Evolutionary conservation across 371 early-diverging fungal genomes (phyloP).

Genomic region (Mucor velutinosus): DNA sequence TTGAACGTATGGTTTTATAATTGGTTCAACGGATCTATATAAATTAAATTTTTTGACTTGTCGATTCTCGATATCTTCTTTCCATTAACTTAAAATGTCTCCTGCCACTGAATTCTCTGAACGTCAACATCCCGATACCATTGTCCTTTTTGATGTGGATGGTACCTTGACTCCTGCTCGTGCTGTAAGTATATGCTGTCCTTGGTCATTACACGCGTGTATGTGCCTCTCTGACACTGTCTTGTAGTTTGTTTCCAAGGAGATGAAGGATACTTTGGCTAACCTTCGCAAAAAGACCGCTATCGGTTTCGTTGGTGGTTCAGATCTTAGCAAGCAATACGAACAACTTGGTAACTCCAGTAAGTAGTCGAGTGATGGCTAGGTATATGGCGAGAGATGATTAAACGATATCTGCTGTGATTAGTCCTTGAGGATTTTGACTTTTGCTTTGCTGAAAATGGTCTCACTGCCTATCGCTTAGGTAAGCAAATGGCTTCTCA

Average conservation of each 20-base stretch:
- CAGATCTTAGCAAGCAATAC: constrained; percentile 95
- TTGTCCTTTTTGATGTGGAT: constrained; percentile 99
- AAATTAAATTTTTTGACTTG: neutral
- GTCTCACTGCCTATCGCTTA: constrained; percentile 92
- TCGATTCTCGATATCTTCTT: neutral
- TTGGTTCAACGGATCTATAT: neutral
- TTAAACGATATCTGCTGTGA: neutral
- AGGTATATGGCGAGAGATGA: neutral
- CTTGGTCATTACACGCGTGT: neutral
- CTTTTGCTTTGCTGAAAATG: constrained; percentile 99
- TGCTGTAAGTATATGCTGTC: constrained; percentile 51
- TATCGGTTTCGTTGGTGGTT: constrained; percentile 99
- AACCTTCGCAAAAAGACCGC: constrained; percentile 89
- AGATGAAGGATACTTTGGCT: constrained; percentile 82
- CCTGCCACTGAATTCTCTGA: constrained; percentile 42
- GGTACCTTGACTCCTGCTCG: constrained; percentile 99
- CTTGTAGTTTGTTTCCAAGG: constrained; percentile 64
- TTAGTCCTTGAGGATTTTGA: constrained; percentile 87
- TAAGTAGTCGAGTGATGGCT: constrained; percentile 23
- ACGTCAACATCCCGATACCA: constrained; percentile 77
- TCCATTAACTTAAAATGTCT: constrained; percentile 18
- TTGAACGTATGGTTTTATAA: neutral
- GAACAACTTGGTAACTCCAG: constrained; percentile 96
- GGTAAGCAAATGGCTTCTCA: constrained; percentile 79
- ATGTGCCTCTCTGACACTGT: neutral